Evolutionary conservation across 1,139 yeast genomes (phyloP).

Genomic region (Saccharomyces hybrid): DNA sequence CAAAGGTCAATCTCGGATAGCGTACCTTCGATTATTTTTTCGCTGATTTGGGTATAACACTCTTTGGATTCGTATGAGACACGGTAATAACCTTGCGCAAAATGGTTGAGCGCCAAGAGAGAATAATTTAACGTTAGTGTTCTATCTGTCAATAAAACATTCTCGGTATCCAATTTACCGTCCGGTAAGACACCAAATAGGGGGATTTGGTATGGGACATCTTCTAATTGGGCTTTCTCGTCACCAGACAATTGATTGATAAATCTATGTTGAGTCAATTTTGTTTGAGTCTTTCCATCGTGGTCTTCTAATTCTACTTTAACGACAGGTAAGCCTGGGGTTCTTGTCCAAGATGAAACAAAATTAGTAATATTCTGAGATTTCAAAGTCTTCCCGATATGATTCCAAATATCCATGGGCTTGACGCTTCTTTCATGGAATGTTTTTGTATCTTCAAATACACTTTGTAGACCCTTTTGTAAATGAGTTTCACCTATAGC

Average conservation of each 20-base stretch:
- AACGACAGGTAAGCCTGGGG: slow-evolving; percentile 53
- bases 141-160: slow-evolving; percentile 43
- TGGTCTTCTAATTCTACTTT: slow-evolving; percentile 33
- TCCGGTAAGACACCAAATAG: slow-evolving; percentile 39
- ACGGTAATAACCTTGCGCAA: slow-evolving; percentile 43
- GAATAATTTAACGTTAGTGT: slow-evolving; percentile 29
- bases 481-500: slow-evolving; percentile 37
- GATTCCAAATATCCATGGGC: slow-evolving; percentile 52
- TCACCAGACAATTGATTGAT: slow-evolving; percentile 11
- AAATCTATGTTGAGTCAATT: slow-evolving; percentile 49
- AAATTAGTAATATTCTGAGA: slow-evolving; percentile 38
- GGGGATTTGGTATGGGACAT: slow-evolving; percentile 40
- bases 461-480: slow-evolving; percentile 37
- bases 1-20: slow-evolving; percentile 26
- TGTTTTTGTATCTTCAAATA: slow-evolving; percentile 31
- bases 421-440: slow-evolving; percentile 39
- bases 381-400: slow-evolving; percentile 23
- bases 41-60: slow-evolving; percentile 29
- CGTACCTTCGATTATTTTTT: slow-evolving; percentile 20
- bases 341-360: slow-evolving; percentile 52
- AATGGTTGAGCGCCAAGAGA: slow-evolving; percentile 39
- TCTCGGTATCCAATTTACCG: slow-evolving; percentile 35
- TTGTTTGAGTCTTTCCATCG: slow-evolving; percentile 24
- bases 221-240: slow-evolving; percentile 20
- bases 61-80: slow-evolving; percentile 31